Conservation (phyloP, 352 stramenopile species). For the Blastocystis sp. region DNA sequence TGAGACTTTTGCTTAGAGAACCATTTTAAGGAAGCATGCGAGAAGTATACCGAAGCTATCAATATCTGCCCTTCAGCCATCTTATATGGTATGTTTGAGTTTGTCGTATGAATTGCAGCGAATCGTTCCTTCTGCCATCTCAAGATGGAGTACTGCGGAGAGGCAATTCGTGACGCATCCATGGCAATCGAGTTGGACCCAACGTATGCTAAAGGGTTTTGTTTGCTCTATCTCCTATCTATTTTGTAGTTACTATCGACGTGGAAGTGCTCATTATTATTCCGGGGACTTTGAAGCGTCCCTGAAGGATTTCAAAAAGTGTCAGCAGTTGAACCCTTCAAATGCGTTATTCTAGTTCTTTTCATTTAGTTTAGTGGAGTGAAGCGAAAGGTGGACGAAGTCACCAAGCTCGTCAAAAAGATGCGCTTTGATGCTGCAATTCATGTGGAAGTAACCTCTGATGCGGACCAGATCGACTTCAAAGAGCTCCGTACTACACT, state of each 20-base stretch:
- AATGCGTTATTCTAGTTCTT: not conserved
- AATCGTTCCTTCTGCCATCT: constrained; percentile 91
- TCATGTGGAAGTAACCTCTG: constrained; percentile 79
- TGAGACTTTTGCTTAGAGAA: constrained; percentile 66
- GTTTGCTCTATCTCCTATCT: not conserved
- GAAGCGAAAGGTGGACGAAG: constrained; percentile 84
- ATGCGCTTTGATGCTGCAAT: constrained; percentile 90
- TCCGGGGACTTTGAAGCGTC: constrained; percentile 90
- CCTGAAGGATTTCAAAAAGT: constrained; percentile 83
- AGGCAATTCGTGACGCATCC: constrained; percentile 91
- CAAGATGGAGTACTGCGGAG: constrained; percentile 93
- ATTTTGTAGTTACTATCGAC: constrained; percentile 82
- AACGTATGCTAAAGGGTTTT: constrained; percentile 83
- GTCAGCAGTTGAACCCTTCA: not conserved
- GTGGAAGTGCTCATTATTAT: constrained; percentile 88
- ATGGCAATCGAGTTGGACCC: constrained; percentile 83
- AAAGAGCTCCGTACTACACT: constrained; percentile 78
- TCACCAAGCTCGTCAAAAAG: constrained; percentile 91
- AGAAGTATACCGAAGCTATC: constrained; percentile 81
- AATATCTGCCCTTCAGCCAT: constrained; percentile 77
- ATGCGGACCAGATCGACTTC: not conserved
- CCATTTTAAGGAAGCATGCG: constrained; percentile 73
- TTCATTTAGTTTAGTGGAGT: constrained; percentile 64
- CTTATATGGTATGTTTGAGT: constrained; percentile 69
- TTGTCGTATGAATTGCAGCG: constrained; percentile 58